These are phyloP conservation scores for Acorus calamus DNA, from an alignment of 106 monocot species.

Conservation along the genomic window DNA sequence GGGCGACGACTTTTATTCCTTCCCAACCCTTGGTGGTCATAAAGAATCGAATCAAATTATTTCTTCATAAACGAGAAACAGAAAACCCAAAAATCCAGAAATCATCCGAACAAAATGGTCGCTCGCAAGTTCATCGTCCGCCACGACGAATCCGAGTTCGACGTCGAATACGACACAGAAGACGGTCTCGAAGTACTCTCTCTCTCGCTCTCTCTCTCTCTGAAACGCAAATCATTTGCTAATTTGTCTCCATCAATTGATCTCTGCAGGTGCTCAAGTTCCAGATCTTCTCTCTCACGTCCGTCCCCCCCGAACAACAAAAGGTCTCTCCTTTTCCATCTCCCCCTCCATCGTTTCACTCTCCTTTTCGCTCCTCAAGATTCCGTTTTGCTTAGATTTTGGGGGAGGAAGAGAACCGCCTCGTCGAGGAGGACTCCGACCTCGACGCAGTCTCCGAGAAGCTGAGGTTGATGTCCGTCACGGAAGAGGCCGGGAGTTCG, in stretches of 20 bases:
- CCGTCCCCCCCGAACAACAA: constrained; percentile 65
- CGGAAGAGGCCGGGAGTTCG: constrained; percentile 6
- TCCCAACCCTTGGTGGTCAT: no score
- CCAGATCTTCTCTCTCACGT: constrained; percentile 88
- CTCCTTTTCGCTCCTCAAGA: neutral
- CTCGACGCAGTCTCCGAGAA: constrained; percentile 46
- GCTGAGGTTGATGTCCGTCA: constrained; percentile 42
- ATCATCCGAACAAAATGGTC: constrained; percentile 35
- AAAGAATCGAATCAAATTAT: no score
- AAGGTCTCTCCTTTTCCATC: constrained; percentile 21
- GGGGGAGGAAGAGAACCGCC: constrained; percentile 27
- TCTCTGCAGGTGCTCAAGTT: constrained; percentile 47
- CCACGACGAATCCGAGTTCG: constrained; percentile 30
- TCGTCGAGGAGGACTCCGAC: constrained; percentile 45
- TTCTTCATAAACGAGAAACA: no score
- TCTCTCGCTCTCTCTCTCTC: neutral
- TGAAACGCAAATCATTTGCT: neutral
- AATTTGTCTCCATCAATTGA: neutral
- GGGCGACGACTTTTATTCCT: no score
- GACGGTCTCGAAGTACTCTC: constrained; percentile 57
- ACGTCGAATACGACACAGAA: constrained; percentile 67
- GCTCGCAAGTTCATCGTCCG: constrained; percentile 50
- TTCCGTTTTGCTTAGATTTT: constrained; percentile 28
- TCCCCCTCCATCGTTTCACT: neutral
- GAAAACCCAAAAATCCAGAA: no score